Percentiles rank a stretch among this genome's conserved stretches.
These are phyloP conservation scores for Nemophila menziesii DNA, from an alignment of 257 asterid species.

Conservation along the genomic window DNA sequence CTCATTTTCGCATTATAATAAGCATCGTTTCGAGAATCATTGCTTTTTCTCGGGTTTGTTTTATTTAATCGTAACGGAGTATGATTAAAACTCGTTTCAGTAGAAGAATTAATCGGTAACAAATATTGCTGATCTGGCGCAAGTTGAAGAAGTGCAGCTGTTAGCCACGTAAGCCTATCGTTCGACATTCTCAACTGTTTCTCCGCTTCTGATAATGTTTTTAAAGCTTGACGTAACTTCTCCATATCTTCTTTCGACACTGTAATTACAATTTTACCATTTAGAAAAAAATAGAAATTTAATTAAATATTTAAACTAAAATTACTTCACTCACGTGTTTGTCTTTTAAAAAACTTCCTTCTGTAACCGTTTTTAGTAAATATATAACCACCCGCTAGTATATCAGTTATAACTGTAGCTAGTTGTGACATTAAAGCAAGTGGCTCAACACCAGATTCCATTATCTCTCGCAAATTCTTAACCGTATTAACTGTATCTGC, in stretches of 20 bases:
- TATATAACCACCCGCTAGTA: conserved; percentile 88
- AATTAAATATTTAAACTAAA: no score
- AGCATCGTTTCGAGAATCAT: conserved; percentile 27
- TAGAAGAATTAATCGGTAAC: conserved; percentile 59
- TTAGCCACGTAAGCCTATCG: conserved; percentile 88
- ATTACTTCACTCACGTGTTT: conserved; percentile 41
- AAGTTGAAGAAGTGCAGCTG: conserved; percentile 88
- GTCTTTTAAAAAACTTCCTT: conserved; percentile 71
- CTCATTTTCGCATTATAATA: conserved; percentile 21
- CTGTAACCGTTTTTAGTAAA: conserved; percentile 49
- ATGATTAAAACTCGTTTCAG: conserved; percentile 55
- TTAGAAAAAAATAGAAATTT: no score
- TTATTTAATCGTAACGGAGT: conserved; percentile 40
- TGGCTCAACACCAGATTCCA: conserved; percentile 97
- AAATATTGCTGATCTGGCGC: conserved; percentile 88
- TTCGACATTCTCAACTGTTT: conserved; percentile 87
- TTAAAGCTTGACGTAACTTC: conserved; percentile 82
- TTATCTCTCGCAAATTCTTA: conserved; percentile 79
- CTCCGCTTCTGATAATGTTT: conserved; percentile 92
- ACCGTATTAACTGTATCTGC: conserved; percentile 96
- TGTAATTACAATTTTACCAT: conserved; percentile 19
- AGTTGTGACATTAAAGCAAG: conserved; percentile 96
- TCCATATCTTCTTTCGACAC: conserved; percentile 87
- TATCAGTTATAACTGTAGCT: conserved; percentile 88
- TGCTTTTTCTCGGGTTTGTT: conserved; percentile 45